Percentiles rank a stretch among this genome's conserved stretches.
Evolutionary conservation across 768 basidiomycete genomes (phyloP).

Genomic region (Tulasnella sp.): DNA sequence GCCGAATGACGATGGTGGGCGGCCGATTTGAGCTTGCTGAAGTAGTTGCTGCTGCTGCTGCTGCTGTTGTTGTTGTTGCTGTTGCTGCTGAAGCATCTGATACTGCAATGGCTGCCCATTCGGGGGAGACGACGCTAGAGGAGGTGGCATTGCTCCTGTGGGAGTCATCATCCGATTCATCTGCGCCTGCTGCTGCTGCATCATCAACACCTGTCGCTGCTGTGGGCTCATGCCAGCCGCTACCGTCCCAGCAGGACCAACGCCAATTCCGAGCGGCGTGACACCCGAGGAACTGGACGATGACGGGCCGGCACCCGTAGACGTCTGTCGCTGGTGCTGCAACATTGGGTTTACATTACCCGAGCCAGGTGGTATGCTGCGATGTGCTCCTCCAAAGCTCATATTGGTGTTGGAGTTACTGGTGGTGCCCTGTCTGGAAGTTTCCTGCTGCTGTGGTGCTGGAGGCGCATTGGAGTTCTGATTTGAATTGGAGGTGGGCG

Average conservation of each 20-base stretch:
- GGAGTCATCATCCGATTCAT: conserved; percentile 1
- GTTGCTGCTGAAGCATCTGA: neutral
- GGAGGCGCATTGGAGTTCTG: neutral
- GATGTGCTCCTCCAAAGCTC: neutral
- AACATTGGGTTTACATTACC: too few species aligned
- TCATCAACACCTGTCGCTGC: conserved; percentile 2
- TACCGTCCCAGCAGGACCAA: neutral
- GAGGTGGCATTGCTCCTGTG: neutral
- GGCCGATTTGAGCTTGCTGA: neutral
- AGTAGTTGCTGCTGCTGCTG: neutral
- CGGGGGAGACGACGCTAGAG: neutral
- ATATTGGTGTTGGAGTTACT: neutral
- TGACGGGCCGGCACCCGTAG: neutral
- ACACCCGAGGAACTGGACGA: neutral
- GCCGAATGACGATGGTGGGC: neutral
- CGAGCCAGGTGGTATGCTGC: too few species aligned
- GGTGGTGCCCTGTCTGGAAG: neutral
- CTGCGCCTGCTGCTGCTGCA: conserved; percentile 14
- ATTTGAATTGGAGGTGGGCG: neutral
- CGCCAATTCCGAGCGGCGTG: neutral
- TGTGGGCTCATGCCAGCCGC: conserved; percentile 5
- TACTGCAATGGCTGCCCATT: neutral
- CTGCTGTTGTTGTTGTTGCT: neutral
- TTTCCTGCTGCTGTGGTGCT: conserved; percentile 5
- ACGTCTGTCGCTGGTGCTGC: neutral